Conservation (phyloP, 345 rosid species). For the Eucalyptus polyanthemos region DNA sequence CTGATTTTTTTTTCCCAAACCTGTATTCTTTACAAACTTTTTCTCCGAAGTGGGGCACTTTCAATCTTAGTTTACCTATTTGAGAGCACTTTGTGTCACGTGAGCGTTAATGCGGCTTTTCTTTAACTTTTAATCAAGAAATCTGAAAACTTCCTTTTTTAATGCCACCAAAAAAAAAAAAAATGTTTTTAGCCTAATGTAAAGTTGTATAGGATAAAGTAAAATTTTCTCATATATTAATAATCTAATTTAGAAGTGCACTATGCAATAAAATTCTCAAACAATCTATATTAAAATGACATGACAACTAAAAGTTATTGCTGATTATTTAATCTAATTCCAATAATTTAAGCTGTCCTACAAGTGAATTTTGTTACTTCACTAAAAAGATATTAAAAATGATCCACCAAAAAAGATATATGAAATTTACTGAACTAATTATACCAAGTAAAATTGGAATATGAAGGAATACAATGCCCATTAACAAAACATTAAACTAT, state of each 20-base stretch:
- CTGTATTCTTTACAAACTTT: not conserved
- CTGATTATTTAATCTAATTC: not conserved
- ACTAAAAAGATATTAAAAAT: not conserved
- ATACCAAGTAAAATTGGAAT: not conserved
- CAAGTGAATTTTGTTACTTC: not conserved
- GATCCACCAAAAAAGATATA: not conserved
- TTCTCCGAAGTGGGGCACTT: not conserved
- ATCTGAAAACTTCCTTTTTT: not conserved
- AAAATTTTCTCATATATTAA: not conserved
- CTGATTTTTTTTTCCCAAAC: not conserved
- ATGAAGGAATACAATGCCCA: not conserved
- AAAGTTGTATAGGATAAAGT: not conserved
- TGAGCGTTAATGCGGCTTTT: not conserved
- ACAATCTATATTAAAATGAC: not conserved
- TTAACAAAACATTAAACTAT: not conserved
- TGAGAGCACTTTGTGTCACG: not conserved
- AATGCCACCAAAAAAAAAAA: not conserved
- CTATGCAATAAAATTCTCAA: not conserved
- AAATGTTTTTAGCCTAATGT: not conserved
- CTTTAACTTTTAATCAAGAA: not conserved
- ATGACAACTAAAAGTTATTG: not conserved
- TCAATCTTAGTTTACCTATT: not conserved
- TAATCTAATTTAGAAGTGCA: not conserved
- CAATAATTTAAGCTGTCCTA: not conserved
- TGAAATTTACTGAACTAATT: not conserved